These are phyloP conservation scores for Ustulina deusta DNA, from an alignment of 2,329 filamentous ascomycete genomes.

Conservation along the genomic window DNA sequence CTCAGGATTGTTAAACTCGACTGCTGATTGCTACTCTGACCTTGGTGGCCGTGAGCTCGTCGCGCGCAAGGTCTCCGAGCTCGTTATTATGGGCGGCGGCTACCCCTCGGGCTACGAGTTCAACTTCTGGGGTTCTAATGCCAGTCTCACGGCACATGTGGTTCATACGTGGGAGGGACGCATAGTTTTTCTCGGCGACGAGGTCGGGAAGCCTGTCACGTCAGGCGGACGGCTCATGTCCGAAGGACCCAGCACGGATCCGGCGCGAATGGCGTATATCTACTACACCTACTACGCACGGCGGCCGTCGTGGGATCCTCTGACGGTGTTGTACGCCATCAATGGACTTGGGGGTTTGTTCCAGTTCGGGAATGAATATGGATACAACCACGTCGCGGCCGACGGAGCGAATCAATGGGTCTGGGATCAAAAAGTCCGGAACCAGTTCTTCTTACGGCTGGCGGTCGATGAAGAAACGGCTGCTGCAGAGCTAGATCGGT, in stretches of 20 bases:
- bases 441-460: conserved; percentile 57
- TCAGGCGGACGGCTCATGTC: conserved; percentile 53
- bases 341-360: conserved; percentile 54
- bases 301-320: conserved; percentile 57
- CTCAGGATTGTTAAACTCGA: conserved; percentile 60
- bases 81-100: conserved; percentile 65
- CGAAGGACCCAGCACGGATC: conserved; percentile 50
- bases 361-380: conserved; percentile 53
- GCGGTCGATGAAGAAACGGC: conserved; percentile 24
- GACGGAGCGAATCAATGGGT: conserved; percentile 61
- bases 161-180: conserved; percentile 58
- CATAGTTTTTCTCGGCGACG: conserved; percentile 58
- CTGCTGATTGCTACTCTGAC: conserved; percentile 54
- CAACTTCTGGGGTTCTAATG: conserved; percentile 61
- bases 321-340: conserved; percentile 57
- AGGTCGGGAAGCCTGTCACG: conserved; percentile 57
- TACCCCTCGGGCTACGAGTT: conserved; percentile 62
- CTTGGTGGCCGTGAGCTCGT: conserved; percentile 58
- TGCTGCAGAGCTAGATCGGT: conserved; percentile 27
- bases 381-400: conserved; percentile 56
- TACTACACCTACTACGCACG: conserved; percentile 55
- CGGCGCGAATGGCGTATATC: conserved; percentile 55
- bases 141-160: conserved; percentile 56
- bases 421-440: conserved; percentile 50
- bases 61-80: conserved; percentile 58